A percentile compares a stretch with the other conserved stretches of the same genome.
phyloP scores from a whole-genome alignment of 306 rosid genomes.

The Argentina anserina region DNA sequence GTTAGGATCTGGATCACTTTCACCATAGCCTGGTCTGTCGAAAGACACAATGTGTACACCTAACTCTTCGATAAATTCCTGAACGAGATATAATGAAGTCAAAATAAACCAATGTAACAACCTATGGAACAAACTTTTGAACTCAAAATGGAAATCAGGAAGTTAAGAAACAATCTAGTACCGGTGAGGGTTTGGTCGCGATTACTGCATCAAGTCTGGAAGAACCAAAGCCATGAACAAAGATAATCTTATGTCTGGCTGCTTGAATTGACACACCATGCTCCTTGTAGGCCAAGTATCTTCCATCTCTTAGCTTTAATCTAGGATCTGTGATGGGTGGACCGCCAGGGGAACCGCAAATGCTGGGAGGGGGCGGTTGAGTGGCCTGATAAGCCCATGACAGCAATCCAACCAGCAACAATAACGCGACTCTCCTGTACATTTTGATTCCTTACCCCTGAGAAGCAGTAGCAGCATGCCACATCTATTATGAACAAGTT shows the following conservation, averaged over 20 bases:
- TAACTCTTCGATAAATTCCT: conserved; percentile 24
- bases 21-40: conserved; percentile 37
- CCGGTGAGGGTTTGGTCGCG: conserved; percentile 12
- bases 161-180: neutral
- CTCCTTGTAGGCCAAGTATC: conserved; percentile 62
- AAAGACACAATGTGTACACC: conserved; percentile 11
- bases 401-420: conserved; percentile 32
- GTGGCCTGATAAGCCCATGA: conserved; percentile 28
- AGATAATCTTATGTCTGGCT: conserved; percentile 46
- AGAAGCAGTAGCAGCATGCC: neutral
- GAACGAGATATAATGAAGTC: neutral
- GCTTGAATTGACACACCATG: conserved; percentile 41
- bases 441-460: conserved; percentile 7
- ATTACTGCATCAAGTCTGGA: conserved; percentile 24
- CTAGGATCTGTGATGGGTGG: conserved; percentile 50
- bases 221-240: conserved; percentile 39
- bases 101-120: neutral
- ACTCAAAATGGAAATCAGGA: neutral
- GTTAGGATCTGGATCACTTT: conserved; percentile 37
- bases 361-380: conserved; percentile 35
- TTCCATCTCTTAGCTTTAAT: conserved; percentile 60
- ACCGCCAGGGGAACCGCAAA: conserved; percentile 49
- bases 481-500: too few species aligned
- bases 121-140: neutral
- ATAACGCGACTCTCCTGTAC: conserved; percentile 2